A percentile compares a stretch with the other conserved stretches of the same genome.
Conservation (phyloP, 2,329 filamentous ascomycete genomes). For the Thermoascus crustaceus region DNA sequence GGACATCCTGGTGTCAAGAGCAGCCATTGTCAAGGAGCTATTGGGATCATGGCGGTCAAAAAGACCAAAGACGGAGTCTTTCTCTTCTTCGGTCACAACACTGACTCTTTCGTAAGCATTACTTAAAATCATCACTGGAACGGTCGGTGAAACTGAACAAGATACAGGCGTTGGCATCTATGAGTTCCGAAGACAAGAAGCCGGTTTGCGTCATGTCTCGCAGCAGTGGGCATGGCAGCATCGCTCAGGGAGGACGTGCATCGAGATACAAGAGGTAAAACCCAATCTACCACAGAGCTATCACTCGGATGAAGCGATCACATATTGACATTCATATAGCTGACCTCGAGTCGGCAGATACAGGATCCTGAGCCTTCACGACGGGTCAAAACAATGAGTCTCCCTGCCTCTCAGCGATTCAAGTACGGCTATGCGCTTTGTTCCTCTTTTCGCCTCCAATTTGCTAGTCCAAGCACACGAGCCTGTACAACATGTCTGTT, state of each 20-base stretch:
- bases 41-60: constrained; percentile 86
- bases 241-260: constrained; percentile 41
- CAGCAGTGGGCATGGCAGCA: constrained; percentile 44
- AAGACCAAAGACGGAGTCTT: constrained; percentile 67
- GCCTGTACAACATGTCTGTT: too few relatives aligned
- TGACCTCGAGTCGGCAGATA: background rate
- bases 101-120: constrained; percentile 60
- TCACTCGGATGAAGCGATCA: background rate
- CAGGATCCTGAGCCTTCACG: background rate
- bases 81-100: constrained; percentile 94
- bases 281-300: background rate
- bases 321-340: background rate
- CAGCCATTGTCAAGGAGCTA: constrained; percentile 75
- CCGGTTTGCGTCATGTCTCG: constrained; percentile 87
- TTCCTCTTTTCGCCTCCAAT: too few relatives aligned
- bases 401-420: too few relatives aligned
- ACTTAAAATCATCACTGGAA: background rate
- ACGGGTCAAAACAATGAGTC: too few relatives aligned
- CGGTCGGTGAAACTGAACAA: background rate
- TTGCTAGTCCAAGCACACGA: too few relatives aligned
- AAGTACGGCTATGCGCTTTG: too few relatives aligned
- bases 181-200: constrained; percentile 67
- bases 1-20: constrained; percentile 71
- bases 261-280: constrained; percentile 21
- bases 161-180: constrained; percentile 66